Conservation (phyloP, 176 grass and related monocot species). For the Phragmites australis region DNA sequence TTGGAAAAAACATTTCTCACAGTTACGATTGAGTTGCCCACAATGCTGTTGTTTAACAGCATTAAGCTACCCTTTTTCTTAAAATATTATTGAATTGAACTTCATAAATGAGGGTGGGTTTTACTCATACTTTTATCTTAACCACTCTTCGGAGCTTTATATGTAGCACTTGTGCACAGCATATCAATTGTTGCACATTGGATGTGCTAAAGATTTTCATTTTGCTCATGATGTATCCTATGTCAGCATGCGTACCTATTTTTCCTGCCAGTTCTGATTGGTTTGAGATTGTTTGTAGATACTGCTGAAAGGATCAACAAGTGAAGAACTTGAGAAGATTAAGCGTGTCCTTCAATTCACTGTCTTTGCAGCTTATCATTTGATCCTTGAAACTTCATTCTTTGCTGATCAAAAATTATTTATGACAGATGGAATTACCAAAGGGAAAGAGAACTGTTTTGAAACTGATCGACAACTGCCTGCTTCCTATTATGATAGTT, state of each 20-base stretch:
- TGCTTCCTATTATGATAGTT: constrained; percentile 40
- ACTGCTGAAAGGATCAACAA: constrained; percentile 83
- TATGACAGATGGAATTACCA: constrained; percentile 47
- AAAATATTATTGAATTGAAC: background rate
- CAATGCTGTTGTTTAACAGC: no score
- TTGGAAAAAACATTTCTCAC: no score
- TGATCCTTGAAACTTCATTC: constrained; percentile 92
- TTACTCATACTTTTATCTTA: background rate
- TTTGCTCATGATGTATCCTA: constrained; percentile 6
- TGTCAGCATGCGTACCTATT: background rate
- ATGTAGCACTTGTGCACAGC: background rate
- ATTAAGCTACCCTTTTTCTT: background rate
- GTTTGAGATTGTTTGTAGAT: constrained; percentile 60
- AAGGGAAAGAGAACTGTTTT: constrained; percentile 41
- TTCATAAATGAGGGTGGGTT: background rate
- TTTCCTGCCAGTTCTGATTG: constrained; percentile 23
- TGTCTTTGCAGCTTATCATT: constrained; percentile 94
- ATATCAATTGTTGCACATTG: constrained; percentile 15
- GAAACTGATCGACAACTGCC: constrained; percentile 23
- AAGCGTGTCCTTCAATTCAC: constrained; percentile 81
- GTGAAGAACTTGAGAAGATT: constrained; percentile 87
- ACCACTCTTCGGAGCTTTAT: constrained; percentile 4
- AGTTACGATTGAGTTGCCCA: no score
- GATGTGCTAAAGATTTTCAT: background rate
- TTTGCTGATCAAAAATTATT: constrained; percentile 86